phyloP scores from a whole-genome alignment of 768 basidiomycete species.

The Candolleomyces aberdarensis region DNA sequence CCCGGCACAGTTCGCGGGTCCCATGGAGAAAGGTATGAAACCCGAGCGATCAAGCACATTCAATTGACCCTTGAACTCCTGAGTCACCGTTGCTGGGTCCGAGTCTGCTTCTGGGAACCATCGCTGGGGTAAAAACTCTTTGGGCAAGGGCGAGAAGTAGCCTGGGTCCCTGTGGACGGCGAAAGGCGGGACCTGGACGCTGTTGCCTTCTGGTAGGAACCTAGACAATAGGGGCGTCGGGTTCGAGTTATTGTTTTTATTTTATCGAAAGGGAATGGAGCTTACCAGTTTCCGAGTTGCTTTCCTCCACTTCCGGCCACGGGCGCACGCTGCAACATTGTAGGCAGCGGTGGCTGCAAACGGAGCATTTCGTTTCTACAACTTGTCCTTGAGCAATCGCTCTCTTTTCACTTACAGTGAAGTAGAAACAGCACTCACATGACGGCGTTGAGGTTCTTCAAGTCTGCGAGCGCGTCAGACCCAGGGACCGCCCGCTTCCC shows the following conservation, averaged over 20 bases:
- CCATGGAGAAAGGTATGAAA: conserved; percentile 36
- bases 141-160: conserved; percentile 35
- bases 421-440: conserved; percentile 24
- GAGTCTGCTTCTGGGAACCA: conserved; percentile 24
- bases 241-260: neutral
- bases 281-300: conserved; percentile 14
- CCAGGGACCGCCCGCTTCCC: conserved; percentile 6
- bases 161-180: conserved; percentile 31
- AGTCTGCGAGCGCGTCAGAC: conserved; percentile 14
- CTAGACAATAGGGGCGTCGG: conserved; percentile 13
- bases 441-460: conserved; percentile 28
- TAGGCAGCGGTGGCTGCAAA: conserved; percentile 31
- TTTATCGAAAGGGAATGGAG: neutral
- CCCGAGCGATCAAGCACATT: conserved; percentile 10
- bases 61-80: neutral
- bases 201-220: conserved; percentile 36
- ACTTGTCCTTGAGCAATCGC: neutral
- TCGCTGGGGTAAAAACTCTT: conserved; percentile 35
- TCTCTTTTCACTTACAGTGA: neutral
- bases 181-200: conserved; percentile 31
- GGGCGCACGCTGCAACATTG: conserved; percentile 28
- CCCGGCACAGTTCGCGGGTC: conserved; percentile 51
- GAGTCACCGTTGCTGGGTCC: neutral
- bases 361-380: conserved; percentile 35
- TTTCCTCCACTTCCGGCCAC: conserved; percentile 26